Evolutionary conservation across 2,329 filamentous ascomycete genomes (phyloP).

Genomic region (Trichoderma sp.): DNA sequence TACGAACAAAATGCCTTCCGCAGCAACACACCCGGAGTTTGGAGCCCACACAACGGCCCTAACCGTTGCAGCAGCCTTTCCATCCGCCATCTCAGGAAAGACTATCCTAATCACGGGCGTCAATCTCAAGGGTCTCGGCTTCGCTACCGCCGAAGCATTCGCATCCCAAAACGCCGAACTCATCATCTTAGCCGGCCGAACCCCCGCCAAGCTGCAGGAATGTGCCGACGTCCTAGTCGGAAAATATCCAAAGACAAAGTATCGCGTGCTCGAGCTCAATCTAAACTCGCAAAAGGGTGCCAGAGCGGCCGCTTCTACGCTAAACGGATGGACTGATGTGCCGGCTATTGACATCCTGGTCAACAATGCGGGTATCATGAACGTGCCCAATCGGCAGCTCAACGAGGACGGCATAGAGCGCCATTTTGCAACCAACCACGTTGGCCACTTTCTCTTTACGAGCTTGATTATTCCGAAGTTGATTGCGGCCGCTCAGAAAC

Average conservation of each 20-base stretch:
- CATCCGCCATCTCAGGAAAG: neutral
- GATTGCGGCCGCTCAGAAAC: slow-evolving; percentile 1
- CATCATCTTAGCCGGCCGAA: slow-evolving; percentile 15
- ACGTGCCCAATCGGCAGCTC: neutral
- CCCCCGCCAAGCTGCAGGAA: slow-evolving; percentile 8
- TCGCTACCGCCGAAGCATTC: slow-evolving; percentile 14
- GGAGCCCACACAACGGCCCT: neutral
- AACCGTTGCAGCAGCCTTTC: neutral
- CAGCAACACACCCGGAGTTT: slow-evolving; percentile 10
- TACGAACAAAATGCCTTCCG: neutral
- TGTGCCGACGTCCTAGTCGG: neutral
- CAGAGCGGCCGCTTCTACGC: neutral
- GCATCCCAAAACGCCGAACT: slow-evolving; percentile 6
- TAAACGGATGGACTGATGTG: neutral
- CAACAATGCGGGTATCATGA: slow-evolving; percentile 17
- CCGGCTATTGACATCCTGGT: slow-evolving; percentile 11
- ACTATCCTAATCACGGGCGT: slow-evolving; percentile 13
- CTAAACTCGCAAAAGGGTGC: neutral
- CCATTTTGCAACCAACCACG: slow-evolving; percentile 9
- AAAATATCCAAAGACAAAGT: neutral
- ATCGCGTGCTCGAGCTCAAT: neutral
- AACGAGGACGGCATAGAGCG: slow-evolving; percentile 5
- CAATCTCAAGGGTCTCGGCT: slow-evolving; percentile 17
- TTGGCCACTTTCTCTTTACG: slow-evolving; percentile 13
- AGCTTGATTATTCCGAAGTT: neutral